phyloP scores from a whole-genome alignment of 169 alveolate genomes.

The Plasmodium ovale region DNA sequence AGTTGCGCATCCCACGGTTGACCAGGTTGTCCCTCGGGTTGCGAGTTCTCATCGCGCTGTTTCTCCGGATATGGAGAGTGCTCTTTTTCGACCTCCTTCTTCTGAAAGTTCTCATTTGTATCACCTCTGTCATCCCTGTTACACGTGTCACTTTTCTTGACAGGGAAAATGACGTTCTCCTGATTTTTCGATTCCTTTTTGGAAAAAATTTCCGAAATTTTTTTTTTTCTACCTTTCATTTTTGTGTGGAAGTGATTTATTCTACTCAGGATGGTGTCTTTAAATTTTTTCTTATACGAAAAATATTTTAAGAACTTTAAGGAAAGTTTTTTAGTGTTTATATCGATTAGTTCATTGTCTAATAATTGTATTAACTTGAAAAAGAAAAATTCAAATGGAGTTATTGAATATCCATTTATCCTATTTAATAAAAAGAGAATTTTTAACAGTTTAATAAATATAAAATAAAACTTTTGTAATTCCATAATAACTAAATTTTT shows the following conservation, averaged over 20 bases:
- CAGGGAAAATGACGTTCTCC: background rate
- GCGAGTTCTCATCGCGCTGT: too few species aligned
- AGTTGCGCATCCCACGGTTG: too few species aligned
- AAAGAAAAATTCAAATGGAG: slow-evolving; percentile 55
- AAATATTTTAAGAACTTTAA: slow-evolving; percentile 56
- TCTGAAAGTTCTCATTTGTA: background rate
- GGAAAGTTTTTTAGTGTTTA: slow-evolving; percentile 20
- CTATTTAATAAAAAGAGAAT: slow-evolving; percentile 16
- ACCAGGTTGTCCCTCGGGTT: too few species aligned
- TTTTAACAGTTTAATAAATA: slow-evolving; percentile 48
- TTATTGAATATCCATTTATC: slow-evolving; percentile 22
- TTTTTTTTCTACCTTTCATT: slow-evolving; percentile 40
- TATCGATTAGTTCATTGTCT: slow-evolving; percentile 46
- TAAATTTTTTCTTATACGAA: slow-evolving; percentile 54
- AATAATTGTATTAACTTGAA: slow-evolving; percentile 35
- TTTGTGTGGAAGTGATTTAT: slow-evolving; percentile 41
- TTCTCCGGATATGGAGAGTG: too few species aligned
- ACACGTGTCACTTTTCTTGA: background rate
- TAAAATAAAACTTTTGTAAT: slow-evolving; percentile 51
- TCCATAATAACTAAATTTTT: slow-evolving; percentile 39
- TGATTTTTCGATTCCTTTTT: slow-evolving; percentile 23
- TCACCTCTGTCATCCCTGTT: background rate
- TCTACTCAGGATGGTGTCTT: slow-evolving; percentile 30
- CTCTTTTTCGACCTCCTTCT: too few species aligned
- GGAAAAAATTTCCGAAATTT: slow-evolving; percentile 22